phyloP scores from a whole-genome alignment of 2,329 filamentous ascomycete species.

The Calonectria naviculata region DNA sequence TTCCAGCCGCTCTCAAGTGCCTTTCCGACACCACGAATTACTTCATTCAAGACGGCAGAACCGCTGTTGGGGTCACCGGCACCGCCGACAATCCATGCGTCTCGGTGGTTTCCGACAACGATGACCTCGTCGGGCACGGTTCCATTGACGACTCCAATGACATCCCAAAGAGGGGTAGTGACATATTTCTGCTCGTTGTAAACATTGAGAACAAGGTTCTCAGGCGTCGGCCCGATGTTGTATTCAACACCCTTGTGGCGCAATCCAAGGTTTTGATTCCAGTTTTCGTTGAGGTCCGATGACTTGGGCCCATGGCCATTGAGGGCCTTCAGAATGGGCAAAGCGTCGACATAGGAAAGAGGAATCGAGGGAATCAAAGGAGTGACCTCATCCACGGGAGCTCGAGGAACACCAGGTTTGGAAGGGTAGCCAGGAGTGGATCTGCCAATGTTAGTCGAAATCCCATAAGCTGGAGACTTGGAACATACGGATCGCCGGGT shows the following conservation, averaged over 20 bases:
- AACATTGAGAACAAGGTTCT: constrained; percentile 76
- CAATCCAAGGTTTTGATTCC: constrained; percentile 78
- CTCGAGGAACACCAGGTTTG: constrained; percentile 85
- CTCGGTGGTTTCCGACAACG: constrained; percentile 90
- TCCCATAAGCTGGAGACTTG: not conserved
- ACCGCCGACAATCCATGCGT: constrained; percentile 90
- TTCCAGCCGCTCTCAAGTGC: constrained; percentile 70
- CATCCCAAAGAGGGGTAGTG: constrained; percentile 88
- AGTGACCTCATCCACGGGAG: constrained; percentile 75
- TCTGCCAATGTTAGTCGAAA: constrained; percentile 40
- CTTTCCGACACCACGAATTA: constrained; percentile 78
- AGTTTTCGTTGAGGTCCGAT: constrained; percentile 77
- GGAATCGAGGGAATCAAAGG: constrained; percentile 91
- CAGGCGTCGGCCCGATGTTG: constrained; percentile 85
- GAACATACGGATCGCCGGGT: constrained; percentile 73
- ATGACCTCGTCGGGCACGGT: constrained; percentile 87
- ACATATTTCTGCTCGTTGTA: constrained; percentile 85
- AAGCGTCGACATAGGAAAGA: constrained; percentile 86
- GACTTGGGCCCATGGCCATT: constrained; percentile 89
- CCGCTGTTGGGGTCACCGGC: constrained; percentile 87
- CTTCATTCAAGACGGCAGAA: constrained; percentile 82
- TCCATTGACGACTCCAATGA: constrained; percentile 92
- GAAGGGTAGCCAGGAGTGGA: constrained; percentile 96
- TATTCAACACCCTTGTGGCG: constrained; percentile 86
- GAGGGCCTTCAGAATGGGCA: constrained; percentile 89